phyloP scores from a whole-genome alignment of 345 rosid species.

The Salix arbutifolia region DNA sequence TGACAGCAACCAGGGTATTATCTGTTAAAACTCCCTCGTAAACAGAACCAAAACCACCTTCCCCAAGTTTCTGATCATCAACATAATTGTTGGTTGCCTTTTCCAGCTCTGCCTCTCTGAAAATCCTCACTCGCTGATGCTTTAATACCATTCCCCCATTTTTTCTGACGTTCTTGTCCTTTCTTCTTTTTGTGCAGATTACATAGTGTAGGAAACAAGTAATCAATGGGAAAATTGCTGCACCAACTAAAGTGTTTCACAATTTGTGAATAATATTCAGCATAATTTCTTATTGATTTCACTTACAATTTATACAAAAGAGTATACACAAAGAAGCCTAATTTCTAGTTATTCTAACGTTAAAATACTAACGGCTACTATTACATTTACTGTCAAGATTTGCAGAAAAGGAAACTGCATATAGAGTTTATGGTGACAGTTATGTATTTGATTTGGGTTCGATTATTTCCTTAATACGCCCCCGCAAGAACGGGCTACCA shows the following conservation, averaged over 20 bases:
- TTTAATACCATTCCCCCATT: constrained; percentile 29
- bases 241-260: too few relatives aligned
- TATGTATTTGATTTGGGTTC: too few relatives aligned
- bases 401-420: too few relatives aligned
- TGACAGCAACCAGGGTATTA: constrained; percentile 10
- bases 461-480: background rate
- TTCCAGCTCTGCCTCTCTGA: constrained; percentile 22
- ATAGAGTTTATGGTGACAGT: too few relatives aligned
- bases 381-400: too few relatives aligned
- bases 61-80: constrained; percentile 6
- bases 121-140: constrained; percentile 30
- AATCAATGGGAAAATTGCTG: background rate
- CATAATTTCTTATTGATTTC: too few relatives aligned
- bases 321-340: too few relatives aligned
- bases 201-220: background rate
- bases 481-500: too few relatives aligned
- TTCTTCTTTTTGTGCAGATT: constrained; percentile 5
- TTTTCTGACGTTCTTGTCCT: constrained; percentile 16
- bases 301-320: too few relatives aligned
- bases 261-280: too few relatives aligned
- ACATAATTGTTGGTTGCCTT: constrained; percentile 30
- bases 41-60: constrained; percentile 32
- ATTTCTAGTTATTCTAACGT: too few relatives aligned
- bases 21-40: constrained; percentile 23
- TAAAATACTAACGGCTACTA: too few relatives aligned